These are phyloP conservation scores for Phytophthora melonis DNA, from an alignment of 352 stramenopile species.

Conservation along the genomic window DNA sequence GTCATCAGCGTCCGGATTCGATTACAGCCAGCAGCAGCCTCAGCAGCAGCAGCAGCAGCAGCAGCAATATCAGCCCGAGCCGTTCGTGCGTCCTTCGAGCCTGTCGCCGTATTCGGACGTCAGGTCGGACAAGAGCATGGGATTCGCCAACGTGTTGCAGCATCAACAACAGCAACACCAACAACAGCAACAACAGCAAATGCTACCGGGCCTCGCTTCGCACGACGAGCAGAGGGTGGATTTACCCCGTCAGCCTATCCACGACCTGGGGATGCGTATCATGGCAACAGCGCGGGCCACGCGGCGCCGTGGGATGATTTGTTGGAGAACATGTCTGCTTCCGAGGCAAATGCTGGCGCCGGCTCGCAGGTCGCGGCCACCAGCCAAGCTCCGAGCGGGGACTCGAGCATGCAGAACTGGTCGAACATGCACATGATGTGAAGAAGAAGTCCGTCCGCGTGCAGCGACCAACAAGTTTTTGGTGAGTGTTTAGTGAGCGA, in stretches of 20 bases:
- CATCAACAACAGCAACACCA: slow-evolving; percentile 34
- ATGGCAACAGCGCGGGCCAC: slow-evolving; percentile 24
- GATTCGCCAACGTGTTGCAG: slow-evolving; percentile 35
- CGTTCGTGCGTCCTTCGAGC: slow-evolving; percentile 33
- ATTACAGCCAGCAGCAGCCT: slow-evolving; percentile 43
- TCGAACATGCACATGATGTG: slow-evolving; percentile 83
- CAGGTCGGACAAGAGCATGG: slow-evolving; percentile 36
- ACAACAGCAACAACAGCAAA: slow-evolving; percentile 29
- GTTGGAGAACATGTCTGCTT: slow-evolving; percentile 76
- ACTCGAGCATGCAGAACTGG: slow-evolving; percentile 72
- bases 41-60: slow-evolving; percentile 16
- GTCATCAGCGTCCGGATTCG: slow-evolving; percentile 26
- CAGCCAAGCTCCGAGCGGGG: slow-evolving; percentile 49
- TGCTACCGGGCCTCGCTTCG: slow-evolving; percentile 19
- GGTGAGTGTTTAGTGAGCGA: slow-evolving; percentile 30
- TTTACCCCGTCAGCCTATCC: slow-evolving; percentile 25
- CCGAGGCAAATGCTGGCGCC: slow-evolving; percentile 28
- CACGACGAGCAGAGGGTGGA: slow-evolving; percentile 31
- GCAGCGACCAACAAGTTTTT: neutral
- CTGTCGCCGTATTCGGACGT: slow-evolving; percentile 33
- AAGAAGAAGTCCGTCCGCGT: slow-evolving; percentile 5
- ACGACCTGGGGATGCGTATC: slow-evolving; percentile 28
- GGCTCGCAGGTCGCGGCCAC: slow-evolving; percentile 7
- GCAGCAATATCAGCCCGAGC: slow-evolving; percentile 33
- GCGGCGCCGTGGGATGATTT: slow-evolving; percentile 75